Conservation (phyloP, 805 yeast species). For the Suhomyces vadensis region DNA sequence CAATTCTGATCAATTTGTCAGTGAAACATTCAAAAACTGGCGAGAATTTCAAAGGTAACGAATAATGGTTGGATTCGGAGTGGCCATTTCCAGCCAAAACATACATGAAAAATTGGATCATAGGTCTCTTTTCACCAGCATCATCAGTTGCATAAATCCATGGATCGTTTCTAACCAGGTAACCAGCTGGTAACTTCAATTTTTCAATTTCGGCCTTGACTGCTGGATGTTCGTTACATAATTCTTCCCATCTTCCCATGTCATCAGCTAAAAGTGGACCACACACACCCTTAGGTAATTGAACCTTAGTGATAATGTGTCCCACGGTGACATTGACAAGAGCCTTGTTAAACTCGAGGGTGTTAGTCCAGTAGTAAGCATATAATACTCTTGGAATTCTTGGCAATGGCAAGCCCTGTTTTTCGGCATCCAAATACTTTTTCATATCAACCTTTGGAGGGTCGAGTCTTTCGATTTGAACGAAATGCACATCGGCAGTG, state of each 20-base stretch:
- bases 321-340: slow-evolving; percentile 64
- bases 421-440: slow-evolving; percentile 67
- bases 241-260: slow-evolving; percentile 52
- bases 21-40: slow-evolving; percentile 69
- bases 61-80: slow-evolving; percentile 72
- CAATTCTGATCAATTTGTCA: slow-evolving; percentile 65
- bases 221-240: slow-evolving; percentile 53
- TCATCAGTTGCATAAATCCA: slow-evolving; percentile 88
- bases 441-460: slow-evolving; percentile 78
- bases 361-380: slow-evolving; percentile 59
- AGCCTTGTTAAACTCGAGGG: slow-evolving; percentile 62
- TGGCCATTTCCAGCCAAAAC: slow-evolving; percentile 62
- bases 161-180: slow-evolving; percentile 64
- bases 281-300: slow-evolving; percentile 59
- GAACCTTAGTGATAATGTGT: slow-evolving; percentile 57
- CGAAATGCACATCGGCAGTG: slow-evolving; percentile 57
- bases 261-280: slow-evolving; percentile 77
- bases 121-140: slow-evolving; percentile 56
- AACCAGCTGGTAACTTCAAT: slow-evolving; percentile 59
- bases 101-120: slow-evolving; percentile 75
- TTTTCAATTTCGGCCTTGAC: slow-evolving; percentile 67
- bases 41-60: slow-evolving; percentile 69
- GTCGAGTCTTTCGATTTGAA: slow-evolving; percentile 66
- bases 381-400: slow-evolving; percentile 68
- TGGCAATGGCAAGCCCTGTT: slow-evolving; percentile 48